Conservation (phyloP, 441 rosid genomes). For the Jatropha multifida region DNA sequence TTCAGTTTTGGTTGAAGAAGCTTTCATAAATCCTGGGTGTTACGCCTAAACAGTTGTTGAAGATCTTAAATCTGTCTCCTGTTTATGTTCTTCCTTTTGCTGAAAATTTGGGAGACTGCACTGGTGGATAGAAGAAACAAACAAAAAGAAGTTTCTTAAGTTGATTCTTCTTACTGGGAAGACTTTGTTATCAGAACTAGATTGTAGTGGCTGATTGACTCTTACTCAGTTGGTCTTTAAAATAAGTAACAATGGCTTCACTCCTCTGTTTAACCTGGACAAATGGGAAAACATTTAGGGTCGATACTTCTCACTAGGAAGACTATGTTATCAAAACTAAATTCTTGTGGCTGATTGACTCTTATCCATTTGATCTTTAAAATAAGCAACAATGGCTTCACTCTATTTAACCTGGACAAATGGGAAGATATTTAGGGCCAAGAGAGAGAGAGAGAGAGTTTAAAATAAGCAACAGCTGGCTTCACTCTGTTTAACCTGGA, state of each 20-base stretch:
- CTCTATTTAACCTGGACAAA: no score
- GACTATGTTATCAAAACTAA: neutral
- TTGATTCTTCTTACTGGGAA: neutral
- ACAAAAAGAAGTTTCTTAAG: neutral
- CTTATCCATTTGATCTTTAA: neutral
- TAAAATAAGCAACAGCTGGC: no score
- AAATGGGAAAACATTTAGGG: no score
- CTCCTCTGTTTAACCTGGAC: no score
- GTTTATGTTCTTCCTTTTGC: conserved; percentile 2
- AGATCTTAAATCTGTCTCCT: neutral
- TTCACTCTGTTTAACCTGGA: neutral
- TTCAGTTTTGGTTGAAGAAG: neutral
- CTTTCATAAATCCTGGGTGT: neutral
- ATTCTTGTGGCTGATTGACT: neutral
- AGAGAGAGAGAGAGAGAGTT: no score
- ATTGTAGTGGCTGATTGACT: neutral
- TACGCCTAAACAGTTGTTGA: neutral
- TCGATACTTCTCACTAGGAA: neutral
- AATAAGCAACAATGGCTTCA: neutral
- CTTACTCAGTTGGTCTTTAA: no score
- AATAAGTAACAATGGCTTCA: no score
- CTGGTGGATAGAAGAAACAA: neutral
- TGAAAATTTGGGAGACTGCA: neutral
- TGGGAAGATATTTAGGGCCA: no score
- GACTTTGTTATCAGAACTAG: neutral